Percentiles rank a stretch among this genome's conserved stretches.
Conservation (phyloP, 257 asterid species). For the Jacaranda copaia region DNA sequence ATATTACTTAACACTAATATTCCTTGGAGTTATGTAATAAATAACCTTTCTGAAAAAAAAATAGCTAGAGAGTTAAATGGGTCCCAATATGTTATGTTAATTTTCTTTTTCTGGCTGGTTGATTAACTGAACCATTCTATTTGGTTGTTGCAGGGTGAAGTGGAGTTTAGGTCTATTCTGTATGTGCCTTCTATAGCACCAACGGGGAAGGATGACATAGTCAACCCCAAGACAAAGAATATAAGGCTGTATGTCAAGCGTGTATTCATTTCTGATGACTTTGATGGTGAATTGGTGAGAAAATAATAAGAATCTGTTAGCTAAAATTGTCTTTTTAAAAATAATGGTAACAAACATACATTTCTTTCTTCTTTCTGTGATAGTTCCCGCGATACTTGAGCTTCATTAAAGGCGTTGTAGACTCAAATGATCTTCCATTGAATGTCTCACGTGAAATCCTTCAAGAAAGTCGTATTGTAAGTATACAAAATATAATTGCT, state of each 20-base stretch:
- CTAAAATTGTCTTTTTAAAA: conserved; percentile 1
- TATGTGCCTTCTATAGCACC: conserved; percentile 87
- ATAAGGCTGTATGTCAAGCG: conserved; percentile 93
- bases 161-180: conserved; percentile 88
- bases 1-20: conserved; percentile 17
- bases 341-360: conserved; percentile 1
- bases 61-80: not conserved
- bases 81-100: not conserved
- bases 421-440: conserved; percentile 96
- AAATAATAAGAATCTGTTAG: conserved; percentile 7
- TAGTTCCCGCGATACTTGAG: conserved; percentile 98
- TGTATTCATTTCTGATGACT: conserved; percentile 96
- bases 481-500: conserved; percentile 37
- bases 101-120: conserved; percentile 29
- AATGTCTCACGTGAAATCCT: conserved; percentile 98
- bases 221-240: conserved; percentile 89
- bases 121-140: conserved; percentile 12
- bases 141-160: conserved; percentile 82
- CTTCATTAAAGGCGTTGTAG: conserved; percentile 97
- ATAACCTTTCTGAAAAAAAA: conserved; percentile 15
- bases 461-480: conserved; percentile 98
- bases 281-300: conserved; percentile 98
- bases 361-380: conserved; percentile 35
- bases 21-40: not conserved
- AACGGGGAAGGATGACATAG: conserved; percentile 79